phyloP scores from a whole-genome alignment of 805 yeast species.

The Saccharomycopsis guyanensis region DNA sequence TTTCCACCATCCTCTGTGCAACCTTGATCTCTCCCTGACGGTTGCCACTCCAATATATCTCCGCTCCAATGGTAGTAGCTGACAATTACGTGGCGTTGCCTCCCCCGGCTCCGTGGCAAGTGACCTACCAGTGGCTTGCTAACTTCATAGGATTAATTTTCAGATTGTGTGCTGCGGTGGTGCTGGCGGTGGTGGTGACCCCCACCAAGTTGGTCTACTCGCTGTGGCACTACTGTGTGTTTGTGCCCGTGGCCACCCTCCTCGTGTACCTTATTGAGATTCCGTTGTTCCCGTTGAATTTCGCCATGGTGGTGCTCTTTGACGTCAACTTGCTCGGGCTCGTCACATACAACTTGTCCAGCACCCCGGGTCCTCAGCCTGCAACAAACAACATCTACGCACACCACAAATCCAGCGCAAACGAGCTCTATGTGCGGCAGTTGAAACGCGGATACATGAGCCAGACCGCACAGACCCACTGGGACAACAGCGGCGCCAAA shows the following conservation, averaged over 20 bases:
- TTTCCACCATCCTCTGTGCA: too few relatives aligned
- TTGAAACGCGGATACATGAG: slow-evolving; percentile 4
- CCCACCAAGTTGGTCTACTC: not conserved
- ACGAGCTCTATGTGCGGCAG: not conserved
- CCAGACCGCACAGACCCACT: not conserved
- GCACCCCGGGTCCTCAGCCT: not conserved
- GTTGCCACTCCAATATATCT: too few relatives aligned
- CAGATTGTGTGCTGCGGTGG: not conserved
- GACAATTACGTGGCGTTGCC: not conserved
- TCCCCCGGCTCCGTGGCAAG: not conserved
- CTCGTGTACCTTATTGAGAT: slow-evolving; percentile 7
- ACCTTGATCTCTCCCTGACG: too few relatives aligned
- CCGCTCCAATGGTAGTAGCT: not conserved
- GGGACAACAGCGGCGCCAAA: slow-evolving; percentile 3
- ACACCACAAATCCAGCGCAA: not conserved
- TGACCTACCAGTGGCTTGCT: not conserved
- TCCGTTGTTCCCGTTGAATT: slow-evolving; percentile 8
- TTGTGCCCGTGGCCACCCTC: not conserved
- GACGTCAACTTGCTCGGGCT: slow-evolving; percentile 9
- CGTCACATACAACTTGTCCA: not conserved
- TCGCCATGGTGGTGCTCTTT: not conserved
- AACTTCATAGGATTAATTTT: not conserved
- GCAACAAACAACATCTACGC: slow-evolving; percentile 6
- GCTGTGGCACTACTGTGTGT: not conserved
- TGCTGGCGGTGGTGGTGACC: not conserved